These are phyloP conservation scores for Melampsora larici-populina DNA, from an alignment of 1,284 basidiomycete species.

Conservation along the genomic window DNA sequence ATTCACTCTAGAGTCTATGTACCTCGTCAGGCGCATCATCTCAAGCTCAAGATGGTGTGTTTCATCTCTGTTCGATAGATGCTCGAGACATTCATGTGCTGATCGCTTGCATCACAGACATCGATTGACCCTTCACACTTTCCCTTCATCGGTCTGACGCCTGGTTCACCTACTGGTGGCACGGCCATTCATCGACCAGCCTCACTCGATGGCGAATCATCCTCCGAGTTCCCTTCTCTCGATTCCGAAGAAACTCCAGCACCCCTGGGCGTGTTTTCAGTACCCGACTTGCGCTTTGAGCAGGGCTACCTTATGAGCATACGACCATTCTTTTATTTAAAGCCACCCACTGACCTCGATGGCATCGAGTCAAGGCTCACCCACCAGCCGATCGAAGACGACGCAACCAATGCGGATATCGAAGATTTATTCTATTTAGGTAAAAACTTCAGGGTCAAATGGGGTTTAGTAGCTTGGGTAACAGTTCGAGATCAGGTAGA, in stretches of 20 bases:
- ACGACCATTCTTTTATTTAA: constrained; percentile 33
- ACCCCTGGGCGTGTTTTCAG: constrained; percentile 4
- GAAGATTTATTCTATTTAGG: constrained; percentile 23
- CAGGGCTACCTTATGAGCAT: constrained; percentile 38
- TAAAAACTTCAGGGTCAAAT: constrained; percentile 31
- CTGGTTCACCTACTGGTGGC: constrained; percentile 9
- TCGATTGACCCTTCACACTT: constrained; percentile 33
- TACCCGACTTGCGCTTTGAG: constrained; percentile 39
- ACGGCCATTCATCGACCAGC: constrained; percentile 13
- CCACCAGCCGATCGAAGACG: neutral
- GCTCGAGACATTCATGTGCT: too few species aligned
- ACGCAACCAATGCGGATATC: neutral
- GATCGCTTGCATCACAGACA: constrained; percentile 2
- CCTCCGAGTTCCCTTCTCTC: constrained; percentile 7
- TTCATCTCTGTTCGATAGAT: too few species aligned
- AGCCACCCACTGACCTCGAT: neutral
- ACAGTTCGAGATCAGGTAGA: constrained; percentile 38
- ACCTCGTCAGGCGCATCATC: too few species aligned
- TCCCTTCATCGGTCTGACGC: constrained; percentile 10
- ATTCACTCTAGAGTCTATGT: too few species aligned
- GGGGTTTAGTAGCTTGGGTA: constrained; percentile 27
- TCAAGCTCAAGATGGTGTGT: too few species aligned
- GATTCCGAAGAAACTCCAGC: neutral
- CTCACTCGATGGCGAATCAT: neutral
- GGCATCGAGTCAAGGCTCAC: neutral